Evolutionary conservation across 2,329 filamentous ascomycete species (phyloP).

Genomic region (Penicillium glabrum): DNA sequence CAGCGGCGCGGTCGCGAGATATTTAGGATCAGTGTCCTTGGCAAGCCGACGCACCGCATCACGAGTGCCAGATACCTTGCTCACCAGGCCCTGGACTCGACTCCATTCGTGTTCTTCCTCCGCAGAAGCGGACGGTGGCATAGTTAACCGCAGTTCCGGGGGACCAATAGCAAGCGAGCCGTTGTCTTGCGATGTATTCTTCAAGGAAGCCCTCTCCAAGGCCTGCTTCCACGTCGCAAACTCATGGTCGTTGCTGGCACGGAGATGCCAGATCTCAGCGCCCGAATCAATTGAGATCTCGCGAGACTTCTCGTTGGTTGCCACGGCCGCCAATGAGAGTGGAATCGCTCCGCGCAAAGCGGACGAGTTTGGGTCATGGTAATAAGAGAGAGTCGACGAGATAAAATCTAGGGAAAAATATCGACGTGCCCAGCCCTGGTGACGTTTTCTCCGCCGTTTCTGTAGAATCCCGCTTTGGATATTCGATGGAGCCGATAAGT

Average conservation of each 20-base stretch:
- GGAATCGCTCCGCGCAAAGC: constrained; percentile 90
- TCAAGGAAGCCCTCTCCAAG: constrained; percentile 71
- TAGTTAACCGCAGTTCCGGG: constrained; percentile 29
- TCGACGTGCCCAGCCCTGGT: constrained; percentile 86
- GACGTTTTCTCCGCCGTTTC: constrained; percentile 89
- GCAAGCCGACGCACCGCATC: constrained; percentile 86
- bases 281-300: constrained; percentile 97
- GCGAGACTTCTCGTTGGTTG: constrained; percentile 80
- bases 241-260: constrained; percentile 76
- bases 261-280: constrained; percentile 94
- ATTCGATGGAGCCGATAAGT: constrained; percentile 38
- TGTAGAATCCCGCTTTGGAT: constrained; percentile 83
- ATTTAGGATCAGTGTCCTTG: constrained; percentile 74
- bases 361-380: constrained; percentile 89
- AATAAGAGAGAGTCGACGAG: constrained; percentile 93
- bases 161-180: constrained; percentile 22
- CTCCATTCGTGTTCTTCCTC: constrained; percentile 82
- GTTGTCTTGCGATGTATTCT: constrained; percentile 29
- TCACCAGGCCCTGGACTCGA: constrained; percentile 80
- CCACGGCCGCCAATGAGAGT: constrained; percentile 84
- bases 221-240: constrained; percentile 86
- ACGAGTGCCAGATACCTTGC: constrained; percentile 79
- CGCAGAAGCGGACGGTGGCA: constrained; percentile 30
- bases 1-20: constrained; percentile 31
- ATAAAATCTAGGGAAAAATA: constrained; percentile 97